These are phyloP conservation scores for Geotrichum europaeum DNA, from an alignment of 1,139 yeast species.

Conservation along the genomic window DNA sequence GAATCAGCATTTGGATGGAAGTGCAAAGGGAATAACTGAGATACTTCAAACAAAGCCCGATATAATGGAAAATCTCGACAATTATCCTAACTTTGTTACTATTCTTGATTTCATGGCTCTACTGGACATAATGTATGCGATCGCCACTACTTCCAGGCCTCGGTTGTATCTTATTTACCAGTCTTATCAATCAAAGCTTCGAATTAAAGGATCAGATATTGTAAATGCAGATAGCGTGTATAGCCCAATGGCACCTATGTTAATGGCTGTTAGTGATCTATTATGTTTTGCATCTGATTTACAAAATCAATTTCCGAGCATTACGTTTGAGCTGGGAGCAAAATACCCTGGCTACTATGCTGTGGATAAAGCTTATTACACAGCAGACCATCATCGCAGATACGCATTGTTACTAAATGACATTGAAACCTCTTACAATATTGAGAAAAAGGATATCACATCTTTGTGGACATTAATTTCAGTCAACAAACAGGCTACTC, in stretches of 20 bases:
- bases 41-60: conserved; percentile 1
- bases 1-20: conserved; percentile 13
- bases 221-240: not conserved
- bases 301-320: not conserved
- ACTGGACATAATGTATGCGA: conserved; percentile 5
- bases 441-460: not conserved
- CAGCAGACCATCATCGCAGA: conserved; percentile 2
- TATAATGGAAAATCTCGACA: conserved; percentile 6
- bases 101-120: conserved; percentile 8
- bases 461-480: not conserved
- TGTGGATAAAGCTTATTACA: conserved; percentile 2
- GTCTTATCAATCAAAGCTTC: not conserved
- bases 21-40: conserved; percentile 10
- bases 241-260: not conserved
- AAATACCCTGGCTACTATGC: not conserved
- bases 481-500: conserved; percentile 13
- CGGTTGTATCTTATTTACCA: conserved; percentile 3
- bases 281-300: conserved; percentile 4
- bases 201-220: not conserved
- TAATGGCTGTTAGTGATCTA: not conserved
- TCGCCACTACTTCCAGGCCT: not conserved
- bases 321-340: not conserved
- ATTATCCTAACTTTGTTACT: not conserved
- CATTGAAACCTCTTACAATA: not conserved
- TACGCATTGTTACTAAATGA: not conserved